These are phyloP conservation scores for Leucoagaricus sp. DNA, from an alignment of 1,284 basidiomycete genomes.

Conservation along the genomic window DNA sequence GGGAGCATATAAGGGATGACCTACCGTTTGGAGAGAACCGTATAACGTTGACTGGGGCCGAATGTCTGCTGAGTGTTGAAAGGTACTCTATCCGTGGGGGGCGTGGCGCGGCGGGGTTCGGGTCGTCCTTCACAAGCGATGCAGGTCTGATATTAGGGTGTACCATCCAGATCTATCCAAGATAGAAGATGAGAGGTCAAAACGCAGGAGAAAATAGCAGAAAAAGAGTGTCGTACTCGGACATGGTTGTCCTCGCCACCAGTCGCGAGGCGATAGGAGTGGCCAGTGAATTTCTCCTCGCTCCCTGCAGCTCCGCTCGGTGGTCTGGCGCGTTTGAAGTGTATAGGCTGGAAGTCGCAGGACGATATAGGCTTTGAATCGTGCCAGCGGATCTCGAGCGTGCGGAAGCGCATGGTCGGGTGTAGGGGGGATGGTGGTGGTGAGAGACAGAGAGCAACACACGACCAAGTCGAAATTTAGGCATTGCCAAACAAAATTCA, in stretches of 20 bases:
- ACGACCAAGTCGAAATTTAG: background rate
- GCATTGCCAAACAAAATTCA: background rate
- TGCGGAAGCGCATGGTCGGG: conserved; percentile 72
- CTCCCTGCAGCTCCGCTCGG: conserved; percentile 36
- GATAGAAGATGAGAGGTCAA: conserved; percentile 11
- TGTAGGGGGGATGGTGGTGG: conserved; percentile 5
- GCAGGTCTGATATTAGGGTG: conserved; percentile 84
- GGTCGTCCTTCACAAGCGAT: conserved; percentile 54
- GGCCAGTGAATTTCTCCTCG: conserved; percentile 57
- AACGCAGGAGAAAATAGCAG: background rate
- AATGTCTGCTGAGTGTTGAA: conserved; percentile 91
- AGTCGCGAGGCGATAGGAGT: conserved; percentile 89
- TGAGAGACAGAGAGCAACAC: background rate
- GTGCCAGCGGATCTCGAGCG: conserved; percentile 93
- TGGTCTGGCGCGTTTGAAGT: conserved; percentile 77
- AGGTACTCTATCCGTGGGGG: conserved; percentile 96
- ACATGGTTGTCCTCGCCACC: conserved; percentile 98
- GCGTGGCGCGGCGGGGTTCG: conserved; percentile 49
- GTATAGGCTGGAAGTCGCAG: conserved; percentile 87
- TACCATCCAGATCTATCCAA: conserved; percentile 85
- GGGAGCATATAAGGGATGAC: conserved; percentile 24
- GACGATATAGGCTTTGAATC: conserved; percentile 93
- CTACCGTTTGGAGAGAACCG: conserved; percentile 93
- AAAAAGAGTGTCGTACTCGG: conserved; percentile 54
- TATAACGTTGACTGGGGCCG: conserved; percentile 95